Base-by-base conservation (phyloP, 176 grass and related monocot species). In the Coix lacrymajobi region DNA sequence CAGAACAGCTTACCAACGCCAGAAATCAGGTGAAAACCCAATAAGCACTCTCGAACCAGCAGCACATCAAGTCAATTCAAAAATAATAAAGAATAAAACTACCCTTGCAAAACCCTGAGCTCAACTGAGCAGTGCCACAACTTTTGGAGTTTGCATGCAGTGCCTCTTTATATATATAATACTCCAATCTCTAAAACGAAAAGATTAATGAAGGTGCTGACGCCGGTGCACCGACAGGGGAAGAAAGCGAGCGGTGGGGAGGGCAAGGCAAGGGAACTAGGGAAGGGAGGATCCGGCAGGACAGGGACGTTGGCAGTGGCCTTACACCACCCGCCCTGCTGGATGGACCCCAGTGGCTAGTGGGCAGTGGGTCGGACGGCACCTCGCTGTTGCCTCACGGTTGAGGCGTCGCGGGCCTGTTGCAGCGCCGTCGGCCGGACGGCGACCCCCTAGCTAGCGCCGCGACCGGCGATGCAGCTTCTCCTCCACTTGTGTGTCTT, bases 301-400 rank as follows among this genome's bases (percentile, higher is more conserved):
- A 87, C 40, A 63, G 64, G 25, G 85, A 87, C 85, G 69, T 28
- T 54, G 81, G 57, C 77, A 79, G 77, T 46, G 77, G 68, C 84
- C 20, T 44, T 15, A 5, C 77, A 86, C 68, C 83, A 33, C 48
- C 75, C 43, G 26, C 17, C 40, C 71, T 44, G 14, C 41, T 12
- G n/a, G n/a, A n/a, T 2, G 4, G 7, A 6, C 14, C 10, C 20
- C 9, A 49, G 45, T 16, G 1, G 20, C 41, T 7, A 4, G 62
- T 63, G 26, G 62, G 5, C 46, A 13, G 15, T 54, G 33, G 64
- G 36, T 43, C 30, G 69, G 87, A 71, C 84, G 81, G 69, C 76
- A 30, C 20, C 65, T 83, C 79, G 86, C 85, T 87, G 45, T 82
- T 87, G 63, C 31, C 58, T 58, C 54, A 11, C 38, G 10, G 44